Base-by-base conservation (phyloP, 306 rosid genomes). In the Fragaria iinumae region DNA sequence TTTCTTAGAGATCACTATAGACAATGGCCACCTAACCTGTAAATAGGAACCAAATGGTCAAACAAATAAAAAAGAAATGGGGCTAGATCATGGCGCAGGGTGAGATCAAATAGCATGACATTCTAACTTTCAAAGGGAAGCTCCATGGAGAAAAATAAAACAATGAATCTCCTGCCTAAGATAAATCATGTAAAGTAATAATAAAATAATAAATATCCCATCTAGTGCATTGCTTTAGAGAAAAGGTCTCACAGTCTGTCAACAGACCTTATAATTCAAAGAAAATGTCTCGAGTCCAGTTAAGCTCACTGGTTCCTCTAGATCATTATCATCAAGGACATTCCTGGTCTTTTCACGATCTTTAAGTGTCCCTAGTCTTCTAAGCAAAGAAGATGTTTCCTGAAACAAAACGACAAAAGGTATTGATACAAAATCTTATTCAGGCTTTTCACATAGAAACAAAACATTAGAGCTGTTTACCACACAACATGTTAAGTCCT, bases 21-120 rank as follows among this genome's bases (percentile, higher is more conserved):
- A 95, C 68, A 95, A 76, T 43, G 98, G 98, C 98, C 98, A 95
- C 72, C 83, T 85, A 75, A 90, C 97, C 98, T 95, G 92, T 81
- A 85, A 80, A 62, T 69, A 65, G 21, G 20, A 84, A 77, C 67
- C 66, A 76, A 76, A 52, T 17, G 76, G 55, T 50, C 23, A 38
- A 9, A 78, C 16, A 49, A 43, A 59, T 48, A 4, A 38, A 52
- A 80, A 38, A 48, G 18, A 47, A n/a, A 38, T 10, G n/a, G 47
- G 12, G 48, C 62, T 57, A 14, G 52, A 21, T 65, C 23, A 60
- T 39, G 21, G 57, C 13, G 20, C 56, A 25, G 60, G 32, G 17
- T 62, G 45, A 55, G 18, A 43, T 55, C 41, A 6, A 14, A 47
- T 17, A 41, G 27, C 48, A 69, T 18, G 70, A 32, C 43, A 57